Conservation (phyloP, 2,329 filamentous ascomycete species). For the Akanthomyces dipterigenus region DNA sequence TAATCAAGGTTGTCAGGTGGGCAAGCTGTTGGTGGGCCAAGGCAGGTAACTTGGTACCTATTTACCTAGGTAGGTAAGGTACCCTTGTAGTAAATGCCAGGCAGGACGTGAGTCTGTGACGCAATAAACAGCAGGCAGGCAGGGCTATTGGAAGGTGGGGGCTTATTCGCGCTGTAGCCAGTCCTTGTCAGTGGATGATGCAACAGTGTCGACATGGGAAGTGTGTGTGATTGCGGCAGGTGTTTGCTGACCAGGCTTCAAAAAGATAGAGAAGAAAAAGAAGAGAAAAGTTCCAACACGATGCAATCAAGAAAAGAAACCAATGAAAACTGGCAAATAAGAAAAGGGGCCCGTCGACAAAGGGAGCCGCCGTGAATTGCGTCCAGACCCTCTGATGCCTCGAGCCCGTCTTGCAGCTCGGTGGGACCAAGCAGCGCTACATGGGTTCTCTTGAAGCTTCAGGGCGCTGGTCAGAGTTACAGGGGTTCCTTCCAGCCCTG, state of each 20-base stretch:
- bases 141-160: neutral
- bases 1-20: neutral
- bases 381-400: neutral
- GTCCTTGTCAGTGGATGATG: neutral
- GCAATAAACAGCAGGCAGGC: no score
- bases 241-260: neutral
- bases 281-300: neutral
- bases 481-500: neutral
- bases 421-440: neutral
- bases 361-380: neutral
- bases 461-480: neutral
- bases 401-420: neutral
- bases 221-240: neutral
- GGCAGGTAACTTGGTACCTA: no score
- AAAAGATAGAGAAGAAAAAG: neutral
- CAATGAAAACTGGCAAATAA: neutral
- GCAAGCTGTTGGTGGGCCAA: constrained; percentile 4
- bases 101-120: no score
- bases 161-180: neutral
- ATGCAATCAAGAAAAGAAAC: neutral
- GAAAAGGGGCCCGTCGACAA: neutral
- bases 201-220: neutral
- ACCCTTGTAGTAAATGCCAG: neutral
- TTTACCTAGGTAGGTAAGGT: neutral
- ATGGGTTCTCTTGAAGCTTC: neutral